These are phyloP conservation scores for Nepenthes gracilis DNA, from an alignment of 148 eudicot species.

Conservation along the genomic window DNA sequence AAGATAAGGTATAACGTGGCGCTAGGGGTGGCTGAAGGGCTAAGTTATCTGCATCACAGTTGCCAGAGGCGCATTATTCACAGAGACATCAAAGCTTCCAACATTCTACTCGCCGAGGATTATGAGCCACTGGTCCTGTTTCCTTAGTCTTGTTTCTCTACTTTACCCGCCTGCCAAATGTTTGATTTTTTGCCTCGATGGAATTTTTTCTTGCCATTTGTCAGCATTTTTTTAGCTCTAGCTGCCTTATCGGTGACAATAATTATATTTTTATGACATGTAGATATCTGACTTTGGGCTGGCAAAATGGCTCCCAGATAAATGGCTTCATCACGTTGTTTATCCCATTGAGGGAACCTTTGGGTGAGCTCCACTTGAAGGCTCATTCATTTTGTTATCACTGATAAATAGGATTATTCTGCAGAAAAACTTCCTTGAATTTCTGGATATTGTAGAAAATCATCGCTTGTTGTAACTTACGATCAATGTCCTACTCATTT, in stretches of 20 bases:
- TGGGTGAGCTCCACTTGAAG: constrained; percentile 34
- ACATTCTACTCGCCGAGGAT: constrained; percentile 64
- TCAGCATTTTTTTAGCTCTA: not conserved
- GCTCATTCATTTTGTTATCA: too few relatives aligned
- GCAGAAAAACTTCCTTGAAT: too few relatives aligned
- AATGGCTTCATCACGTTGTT: constrained; percentile 81
- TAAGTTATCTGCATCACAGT: constrained; percentile 69
- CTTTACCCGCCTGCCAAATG: not conserved
- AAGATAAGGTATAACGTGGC: constrained; percentile 59
- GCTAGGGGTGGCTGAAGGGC: constrained; percentile 75
- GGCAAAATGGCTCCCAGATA: constrained; percentile 95
- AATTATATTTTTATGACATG: not conserved
- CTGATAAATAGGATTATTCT: too few relatives aligned
- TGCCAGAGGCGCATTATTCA: constrained; percentile 92
- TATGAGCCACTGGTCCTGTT: constrained; percentile 65
- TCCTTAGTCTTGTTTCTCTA: not conserved
- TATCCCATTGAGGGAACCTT: constrained; percentile 95
- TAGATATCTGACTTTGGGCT: constrained; percentile 97
- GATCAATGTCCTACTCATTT: too few relatives aligned
- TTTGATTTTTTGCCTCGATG: not conserved
- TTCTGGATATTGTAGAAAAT: too few relatives aligned
- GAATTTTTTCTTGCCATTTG: not conserved
- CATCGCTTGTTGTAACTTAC: too few relatives aligned
- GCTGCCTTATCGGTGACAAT: not conserved
- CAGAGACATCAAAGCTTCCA: constrained; percentile 93